Base-by-base conservation (phyloP, 176 grass and related monocot species). In the Hordeum marinum region DNA sequence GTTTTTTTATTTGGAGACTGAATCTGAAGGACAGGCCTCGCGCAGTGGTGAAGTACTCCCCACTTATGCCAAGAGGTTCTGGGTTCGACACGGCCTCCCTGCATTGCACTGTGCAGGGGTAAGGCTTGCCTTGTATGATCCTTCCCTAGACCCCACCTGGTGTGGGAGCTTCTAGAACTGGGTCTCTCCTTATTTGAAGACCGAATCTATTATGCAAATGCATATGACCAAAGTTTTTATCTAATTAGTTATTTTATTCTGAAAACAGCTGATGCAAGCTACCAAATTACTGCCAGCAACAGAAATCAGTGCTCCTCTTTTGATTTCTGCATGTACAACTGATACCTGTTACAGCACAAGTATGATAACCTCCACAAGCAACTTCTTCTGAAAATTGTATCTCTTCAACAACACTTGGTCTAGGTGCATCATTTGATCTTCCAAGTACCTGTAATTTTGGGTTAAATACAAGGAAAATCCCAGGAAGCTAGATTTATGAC, bases 331-430 rank as follows among this genome's bases (percentile, higher is more conserved):
- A 67, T 29, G 14, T n/a, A 54, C 74, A 79, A 63, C n/a, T 60
- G 10, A 70, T 94, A 97, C 96, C 82, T 90, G 93, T 94, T 74
- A 95, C 37, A 65, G 87, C 91, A 75, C 91, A 98, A 63, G 93
- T 98, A 86, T 95, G 93, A 77, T 98, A 98, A 78, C 96, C 93
- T 75, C 93, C 96, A 90, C 96, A 98, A 82, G 96, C 84, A 92
- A 98, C 93, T 87, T 82, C 90, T 79, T 91, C 66, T 1, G 89
- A 92, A 90, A 92, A 92, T 21, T 90, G 89, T 80, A 98, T 39
- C 40, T 95, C 93, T 68, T 86, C 79, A 80, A 98, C 83, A 83
- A 78, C 67, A 81, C 60, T 86, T 92, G 91, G 96, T 88, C 63
- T 88, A 36, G 71, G 87, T 63, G 69, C 89, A 90, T 90, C 87